Percentiles rank a stretch among this genome's conserved stretches.
These are phyloP conservation scores for Primulina huaijiensis DNA, from an alignment of 257 asterid genomes.

Conservation along the genomic window DNA sequence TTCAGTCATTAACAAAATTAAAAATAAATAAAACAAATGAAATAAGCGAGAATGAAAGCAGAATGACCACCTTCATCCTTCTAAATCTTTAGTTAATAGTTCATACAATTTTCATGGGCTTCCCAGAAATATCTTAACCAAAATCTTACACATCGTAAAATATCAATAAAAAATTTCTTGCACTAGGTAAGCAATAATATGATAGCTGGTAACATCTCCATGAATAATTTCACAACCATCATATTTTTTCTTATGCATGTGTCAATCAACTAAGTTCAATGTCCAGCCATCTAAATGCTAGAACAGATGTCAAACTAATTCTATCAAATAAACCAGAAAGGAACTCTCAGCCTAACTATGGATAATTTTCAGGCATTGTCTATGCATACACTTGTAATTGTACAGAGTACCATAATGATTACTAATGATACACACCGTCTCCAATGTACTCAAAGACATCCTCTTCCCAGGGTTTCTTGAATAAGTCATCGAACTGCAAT, in stretches of 20 bases:
- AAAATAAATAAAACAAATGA: neutral
- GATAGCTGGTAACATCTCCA: slow-evolving; percentile 7
- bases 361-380: slow-evolving; percentile 10
- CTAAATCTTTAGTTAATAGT: slow-evolving; percentile 13
- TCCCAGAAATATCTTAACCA: slow-evolving; percentile 11
- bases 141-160: slow-evolving; percentile 9
- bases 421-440: slow-evolving; percentile 56
- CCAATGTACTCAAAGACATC: slow-evolving; percentile 45
- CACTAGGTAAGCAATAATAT: slow-evolving; percentile 1
- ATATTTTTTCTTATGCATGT: slow-evolving; percentile 13
- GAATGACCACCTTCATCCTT: slow-evolving; percentile 2
- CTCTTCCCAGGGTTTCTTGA: slow-evolving; percentile 94
- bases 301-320: slow-evolving; percentile 16
- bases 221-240: slow-evolving; percentile 19
- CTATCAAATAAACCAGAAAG: slow-evolving; percentile 26
- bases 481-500: slow-evolving; percentile 90
- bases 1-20: slow-evolving; percentile 7
- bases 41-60: slow-evolving; percentile 4
- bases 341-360: slow-evolving; percentile 25
- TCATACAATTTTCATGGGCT: slow-evolving; percentile 7
- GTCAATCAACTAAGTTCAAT: slow-evolving; percentile 17
- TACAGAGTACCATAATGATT: slow-evolving; percentile 21
- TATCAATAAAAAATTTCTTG: slow-evolving; percentile 4
- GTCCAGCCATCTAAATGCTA: slow-evolving; percentile 16
- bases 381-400: slow-evolving; percentile 17